Evolutionary conservation across 208 protist species (phyloP).

Genomic region (Acanthamoeba castellanii): DNA sequence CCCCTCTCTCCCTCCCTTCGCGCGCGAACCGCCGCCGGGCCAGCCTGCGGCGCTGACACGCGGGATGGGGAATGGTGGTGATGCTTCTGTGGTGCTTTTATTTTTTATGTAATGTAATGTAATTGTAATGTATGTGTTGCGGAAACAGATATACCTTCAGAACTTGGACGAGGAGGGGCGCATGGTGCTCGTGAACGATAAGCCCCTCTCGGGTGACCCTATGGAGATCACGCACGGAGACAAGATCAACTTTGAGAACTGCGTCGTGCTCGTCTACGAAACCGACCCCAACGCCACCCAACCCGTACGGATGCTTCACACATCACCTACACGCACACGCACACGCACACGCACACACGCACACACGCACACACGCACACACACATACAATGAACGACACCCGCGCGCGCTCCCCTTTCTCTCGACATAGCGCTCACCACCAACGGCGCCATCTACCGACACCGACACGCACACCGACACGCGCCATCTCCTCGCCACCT

Average conservation of each 20-base stretch:
- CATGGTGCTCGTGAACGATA: constrained; percentile 54
- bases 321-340: too few relatives aligned
- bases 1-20: too few relatives aligned
- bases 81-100: too few relatives aligned
- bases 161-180: constrained; percentile 55
- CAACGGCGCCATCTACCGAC: neutral
- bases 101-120: too few relatives aligned
- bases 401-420: neutral
- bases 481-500: too few relatives aligned
- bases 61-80: too few relatives aligned
- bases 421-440: neutral
- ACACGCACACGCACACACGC: neutral
- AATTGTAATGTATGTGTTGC: neutral
- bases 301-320: neutral
- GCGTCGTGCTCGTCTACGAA: constrained; percentile 65
- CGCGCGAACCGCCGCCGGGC: too few relatives aligned
- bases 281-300: neutral
- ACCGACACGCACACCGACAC: too few relatives aligned
- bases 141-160: constrained; percentile 25
- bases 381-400: neutral
- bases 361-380: neutral
- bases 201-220: neutral
- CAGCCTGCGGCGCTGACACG: too few relatives aligned
- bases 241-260: constrained; percentile 68
- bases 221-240: constrained; percentile 28